A percentile compares a stretch with the other conserved stretches of the same genome.
phyloP scores from a whole-genome alignment of 1,284 basidiomycete genomes.

The Irpex lacteus region DNA sequence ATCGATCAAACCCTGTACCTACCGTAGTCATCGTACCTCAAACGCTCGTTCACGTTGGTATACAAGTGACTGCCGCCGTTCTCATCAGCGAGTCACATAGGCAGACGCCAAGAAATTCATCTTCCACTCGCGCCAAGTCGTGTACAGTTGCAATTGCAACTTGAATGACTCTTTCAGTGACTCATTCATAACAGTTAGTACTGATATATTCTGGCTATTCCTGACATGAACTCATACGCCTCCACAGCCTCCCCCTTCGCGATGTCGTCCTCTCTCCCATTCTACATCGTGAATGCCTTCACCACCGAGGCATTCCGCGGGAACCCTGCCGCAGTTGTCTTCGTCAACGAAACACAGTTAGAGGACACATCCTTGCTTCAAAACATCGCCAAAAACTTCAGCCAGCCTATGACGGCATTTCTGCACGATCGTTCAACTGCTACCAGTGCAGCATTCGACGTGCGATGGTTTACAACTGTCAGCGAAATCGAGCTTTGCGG shows the following conservation, averaged over 20 bases:
- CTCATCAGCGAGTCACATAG: no score
- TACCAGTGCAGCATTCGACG: conserved; percentile 24
- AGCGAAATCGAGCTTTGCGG: conserved; percentile 43
- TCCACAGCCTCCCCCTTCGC: neutral
- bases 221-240: neutral
- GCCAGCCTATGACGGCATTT: conserved; percentile 46
- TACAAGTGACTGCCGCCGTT: no score
- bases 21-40: no score
- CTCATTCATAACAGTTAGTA: neutral
- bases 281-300: conserved; percentile 48
- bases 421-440: conserved; percentile 25
- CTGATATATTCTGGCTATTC: neutral
- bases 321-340: conserved; percentile 51
- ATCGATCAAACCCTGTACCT: no score
- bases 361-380: conserved; percentile 21
- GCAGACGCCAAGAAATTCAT: no score
- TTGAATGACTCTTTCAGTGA: no score
- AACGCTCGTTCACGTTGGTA: no score
- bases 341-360: conserved; percentile 30
- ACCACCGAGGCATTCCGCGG: conserved; percentile 40
- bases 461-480: conserved; percentile 39
- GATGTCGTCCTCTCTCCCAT: conserved; percentile 6
- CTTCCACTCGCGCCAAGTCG: no score
- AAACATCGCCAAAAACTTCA: conserved; percentile 41
- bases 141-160: no score